Conservation (phyloP, 1,284 basidiomycete genomes). For the Wolfiporia cocos region DNA sequence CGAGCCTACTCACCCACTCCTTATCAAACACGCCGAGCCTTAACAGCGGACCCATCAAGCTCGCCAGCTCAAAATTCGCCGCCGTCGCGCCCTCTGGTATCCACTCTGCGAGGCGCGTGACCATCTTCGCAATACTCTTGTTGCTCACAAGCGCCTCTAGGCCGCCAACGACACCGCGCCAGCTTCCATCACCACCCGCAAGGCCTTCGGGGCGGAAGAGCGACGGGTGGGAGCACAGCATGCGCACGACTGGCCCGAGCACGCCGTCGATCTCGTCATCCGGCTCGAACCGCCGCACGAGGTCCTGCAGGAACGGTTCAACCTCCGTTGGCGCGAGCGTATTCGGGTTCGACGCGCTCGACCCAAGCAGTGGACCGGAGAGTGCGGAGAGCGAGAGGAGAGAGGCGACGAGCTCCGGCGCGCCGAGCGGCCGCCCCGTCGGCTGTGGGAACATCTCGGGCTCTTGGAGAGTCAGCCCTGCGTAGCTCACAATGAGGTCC, state of each 20-base stretch:
- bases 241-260: constrained; percentile 47
- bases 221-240: constrained; percentile 55
- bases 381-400: constrained; percentile 67
- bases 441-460: constrained; percentile 95
- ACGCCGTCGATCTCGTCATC: constrained; percentile 35
- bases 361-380: constrained; percentile 54
- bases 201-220: constrained; percentile 61
- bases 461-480: constrained; percentile 86
- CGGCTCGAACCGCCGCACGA: constrained; percentile 60
- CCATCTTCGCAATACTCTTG: constrained; percentile 80
- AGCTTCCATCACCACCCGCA: constrained; percentile 63
- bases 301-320: constrained; percentile 66
- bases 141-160: constrained; percentile 76
- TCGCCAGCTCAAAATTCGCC: constrained; percentile 53
- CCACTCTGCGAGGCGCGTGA: constrained; percentile 69
- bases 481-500: constrained; percentile 84
- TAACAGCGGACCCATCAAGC: constrained; percentile 78
- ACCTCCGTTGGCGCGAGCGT: constrained; percentile 49
- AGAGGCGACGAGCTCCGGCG: constrained; percentile 70
- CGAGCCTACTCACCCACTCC: constrained; percentile 68
- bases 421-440: constrained; percentile 61
- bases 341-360: constrained; percentile 34
- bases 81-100: constrained; percentile 56
- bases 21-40: constrained; percentile 78
- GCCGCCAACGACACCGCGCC: constrained; percentile 85